Base-by-base conservation (phyloP, 306 rosid genomes). In the Vigna reflexopilosa region DNA sequence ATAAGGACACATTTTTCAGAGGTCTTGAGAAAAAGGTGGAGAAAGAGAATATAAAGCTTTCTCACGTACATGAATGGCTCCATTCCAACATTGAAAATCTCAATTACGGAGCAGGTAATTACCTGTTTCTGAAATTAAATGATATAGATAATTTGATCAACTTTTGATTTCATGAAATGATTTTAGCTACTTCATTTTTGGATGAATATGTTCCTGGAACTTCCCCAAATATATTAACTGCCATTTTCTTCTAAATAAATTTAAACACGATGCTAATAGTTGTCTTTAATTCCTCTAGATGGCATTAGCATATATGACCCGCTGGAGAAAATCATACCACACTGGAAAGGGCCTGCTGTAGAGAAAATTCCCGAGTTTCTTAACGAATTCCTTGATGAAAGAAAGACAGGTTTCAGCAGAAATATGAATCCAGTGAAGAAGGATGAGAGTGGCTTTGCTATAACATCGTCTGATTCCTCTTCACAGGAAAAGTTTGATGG, bases 81-180 rank as follows among this genome's bases (percentile, higher is more conserved):
- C 98, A 95, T 82, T 86, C 93, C 42, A 92, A 89, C 83, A 91
- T 95, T 52, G 98, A 95, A 85, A 95, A 95, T 80, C 88, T 95
- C 48, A 93, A 91, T 73, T 92, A 92, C 30, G 98, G 98, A 62
- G 85, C 90, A 91, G 98, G 98, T 95, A 92, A 17, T 64, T 70
- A 9, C 71, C 54, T 64, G 51, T 76, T 87, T 83, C 80, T 52
- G 49, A 71, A 81, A 32, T 40, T 10, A 42, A 54, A 54, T 42
- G 28, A 44, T 74, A 34, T 76, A 17, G 67, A 32, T 10, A 69
- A 63, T 63, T 58, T 51, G 36, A 62, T 77, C 67, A 42, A 72
- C 40, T 83, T 67, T 80, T 48, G 40, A 73, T 80, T 84, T 80
- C 34, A 20, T 47, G 24, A 30, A 28, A 66, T 22, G 6, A 17